phyloP scores from a whole-genome alignment of 768 basidiomycete species.

The Hebeloma cylindrosporum region DNA sequence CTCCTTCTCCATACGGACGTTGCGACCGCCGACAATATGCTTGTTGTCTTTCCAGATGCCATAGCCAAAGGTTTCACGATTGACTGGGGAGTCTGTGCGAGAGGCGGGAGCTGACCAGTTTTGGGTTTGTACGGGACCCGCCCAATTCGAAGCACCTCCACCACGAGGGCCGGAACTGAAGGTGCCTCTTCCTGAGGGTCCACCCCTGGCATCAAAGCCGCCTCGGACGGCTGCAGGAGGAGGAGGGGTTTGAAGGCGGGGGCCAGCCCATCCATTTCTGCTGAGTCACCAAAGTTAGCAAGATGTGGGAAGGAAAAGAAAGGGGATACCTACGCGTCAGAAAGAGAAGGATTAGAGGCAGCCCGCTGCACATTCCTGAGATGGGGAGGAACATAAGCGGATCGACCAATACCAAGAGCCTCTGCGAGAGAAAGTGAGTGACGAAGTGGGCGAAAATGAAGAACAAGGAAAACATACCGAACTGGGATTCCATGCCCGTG shows the following conservation, averaged over 20 bases:
- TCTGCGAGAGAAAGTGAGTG: constrained; percentile 39
- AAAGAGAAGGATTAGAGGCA: constrained; percentile 65
- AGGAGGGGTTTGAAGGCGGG: constrained; percentile 65
- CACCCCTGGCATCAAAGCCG: constrained; percentile 42
- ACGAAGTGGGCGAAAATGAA: constrained; percentile 8
- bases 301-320: constrained; percentile 14
- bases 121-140: constrained; percentile 34
- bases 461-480: constrained; percentile 48
- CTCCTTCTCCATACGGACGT: constrained; percentile 91
- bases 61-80: constrained; percentile 54
- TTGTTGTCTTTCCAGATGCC: constrained; percentile 90
- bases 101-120: constrained; percentile 42
- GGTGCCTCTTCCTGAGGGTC: constrained; percentile 41
- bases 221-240: constrained; percentile 44
- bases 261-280: constrained; percentile 73
- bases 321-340: constrained; percentile 52
- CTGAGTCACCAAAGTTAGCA: constrained; percentile 15
- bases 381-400: constrained; percentile 88
- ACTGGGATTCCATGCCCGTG: constrained; percentile 70
- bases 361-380: constrained; percentile 85
- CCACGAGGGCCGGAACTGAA: constrained; percentile 42
- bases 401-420: constrained; percentile 75
- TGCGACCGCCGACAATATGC: constrained; percentile 82
- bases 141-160: constrained; percentile 39
- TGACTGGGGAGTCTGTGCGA: constrained; percentile 39